Conservation (phyloP, 192 early-diverging fungal genomes). For the Coemansia reversa region DNA sequence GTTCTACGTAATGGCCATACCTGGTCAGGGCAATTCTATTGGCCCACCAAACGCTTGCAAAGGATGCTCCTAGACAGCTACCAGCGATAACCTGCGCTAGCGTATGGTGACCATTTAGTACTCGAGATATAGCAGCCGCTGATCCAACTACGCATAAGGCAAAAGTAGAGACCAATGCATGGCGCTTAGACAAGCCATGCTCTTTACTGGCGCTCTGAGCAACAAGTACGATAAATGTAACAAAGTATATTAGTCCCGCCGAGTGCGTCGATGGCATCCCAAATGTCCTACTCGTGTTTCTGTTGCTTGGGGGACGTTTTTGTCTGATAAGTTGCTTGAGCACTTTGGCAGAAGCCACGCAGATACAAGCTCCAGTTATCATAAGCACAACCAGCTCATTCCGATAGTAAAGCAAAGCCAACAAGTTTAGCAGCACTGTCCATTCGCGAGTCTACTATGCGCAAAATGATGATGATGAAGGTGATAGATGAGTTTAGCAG, state of each 20-base stretch:
- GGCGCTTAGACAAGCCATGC: background rate
- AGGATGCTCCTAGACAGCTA: conserved; percentile 14
- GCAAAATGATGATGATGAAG: background rate
- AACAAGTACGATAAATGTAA: conserved; percentile 12
- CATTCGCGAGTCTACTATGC: conserved; percentile 38
- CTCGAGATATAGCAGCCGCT: conserved; percentile 34
- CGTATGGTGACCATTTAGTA: conserved; percentile 37
- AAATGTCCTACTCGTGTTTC: conserved; percentile 13
- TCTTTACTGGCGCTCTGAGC: background rate
- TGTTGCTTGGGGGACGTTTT: conserved; percentile 15
- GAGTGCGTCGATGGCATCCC: conserved; percentile 54
- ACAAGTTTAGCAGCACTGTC: conserved; percentile 5
- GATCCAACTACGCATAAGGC: conserved; percentile 9
- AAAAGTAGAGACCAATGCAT: background rate
- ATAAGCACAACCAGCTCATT: conserved; percentile 20
- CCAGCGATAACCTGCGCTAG: conserved; percentile 39
- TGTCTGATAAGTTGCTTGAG: conserved; percentile 40
- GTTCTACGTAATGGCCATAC: too few species aligned
- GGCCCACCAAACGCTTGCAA: conserved; percentile 35
- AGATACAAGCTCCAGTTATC: conserved; percentile 19
- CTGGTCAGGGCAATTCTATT: conserved; percentile 6
- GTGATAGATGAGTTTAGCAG: too few species aligned
- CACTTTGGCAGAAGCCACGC: conserved; percentile 23
- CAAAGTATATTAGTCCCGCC: conserved; percentile 29
- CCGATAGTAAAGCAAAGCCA: conserved; percentile 34